These are phyloP conservation scores for Fusarium dimerum DNA, from an alignment of 2,329 filamentous ascomycete species.

Conservation along the genomic window DNA sequence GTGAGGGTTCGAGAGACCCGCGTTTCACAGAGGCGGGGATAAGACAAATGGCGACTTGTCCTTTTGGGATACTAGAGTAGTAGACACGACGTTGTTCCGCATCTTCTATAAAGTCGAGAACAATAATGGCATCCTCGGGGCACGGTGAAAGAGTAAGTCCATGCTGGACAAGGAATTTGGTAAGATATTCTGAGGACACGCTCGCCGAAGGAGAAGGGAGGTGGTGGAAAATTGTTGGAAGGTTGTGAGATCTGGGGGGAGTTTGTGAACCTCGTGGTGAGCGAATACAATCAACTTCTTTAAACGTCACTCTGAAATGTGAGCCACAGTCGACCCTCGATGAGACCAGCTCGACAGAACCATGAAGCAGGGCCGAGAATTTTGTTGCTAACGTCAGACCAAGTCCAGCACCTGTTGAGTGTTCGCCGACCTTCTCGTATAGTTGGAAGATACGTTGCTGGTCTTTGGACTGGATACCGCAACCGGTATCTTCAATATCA, in stretches of 20 bases:
- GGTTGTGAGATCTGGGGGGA: neutral
- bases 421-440: slow-evolving; percentile 42
- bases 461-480: slow-evolving; percentile 38
- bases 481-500: slow-evolving; percentile 45
- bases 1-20: neutral
- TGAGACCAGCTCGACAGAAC: slow-evolving; percentile 37
- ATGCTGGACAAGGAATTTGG: slow-evolving; percentile 1
- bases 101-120: slow-evolving; percentile 16
- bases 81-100: slow-evolving; percentile 1
- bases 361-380: slow-evolving; percentile 42
- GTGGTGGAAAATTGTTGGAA: slow-evolving; percentile 10
- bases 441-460: slow-evolving; percentile 43
- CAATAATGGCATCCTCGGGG: slow-evolving; percentile 3
- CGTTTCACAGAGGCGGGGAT: slow-evolving; percentile 3
- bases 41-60: slow-evolving; percentile 17
- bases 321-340: slow-evolving; percentile 39
- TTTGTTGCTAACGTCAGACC: slow-evolving; percentile 45
- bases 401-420: slow-evolving; percentile 42
- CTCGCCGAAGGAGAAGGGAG: neutral
- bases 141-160: slow-evolving; percentile 9
- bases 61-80: neutral
- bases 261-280: neutral
- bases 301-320: slow-evolving; percentile 36
- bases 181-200: neutral
- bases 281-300: slow-evolving; percentile 1